Base-by-base conservation (phyloP, 2,329 filamentous ascomycete species). In the Celoporthe dispersa region DNA sequence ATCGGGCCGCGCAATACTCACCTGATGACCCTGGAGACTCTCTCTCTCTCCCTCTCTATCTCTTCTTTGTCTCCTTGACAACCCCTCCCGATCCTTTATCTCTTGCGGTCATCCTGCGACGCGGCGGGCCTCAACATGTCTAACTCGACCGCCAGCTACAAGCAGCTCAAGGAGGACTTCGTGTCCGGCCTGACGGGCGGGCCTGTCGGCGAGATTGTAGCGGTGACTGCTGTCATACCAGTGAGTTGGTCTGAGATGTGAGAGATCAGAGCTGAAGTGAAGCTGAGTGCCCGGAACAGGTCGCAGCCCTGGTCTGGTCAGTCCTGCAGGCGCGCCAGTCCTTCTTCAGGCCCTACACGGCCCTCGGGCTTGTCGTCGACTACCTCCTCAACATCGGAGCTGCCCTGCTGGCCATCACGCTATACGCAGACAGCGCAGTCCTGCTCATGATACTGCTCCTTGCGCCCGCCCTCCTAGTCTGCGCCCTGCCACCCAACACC, bases 101-200 rank as follows among this genome's bases (percentile, higher is more conserved):
- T 59, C 64, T 62, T 70, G 62, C 64, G 28, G 31, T 66, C 44
- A 31, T 41, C 48, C 68, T 66, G 37, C 41, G 63, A 72, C 68
- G 59, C 61, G 35, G 65, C 62, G 25, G 37, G 39, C 51, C 41
- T 44, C 71, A 66, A 66, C 61, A 75, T 76, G 72, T 74, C 79
- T 73, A 79, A 79, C 71, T 80, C 77, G 76, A 79, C 82, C 62
- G 80, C 81, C 70, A 91, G 86, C 81, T 97, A 98, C 85, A 99
- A 98, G 83, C 88, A 92, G 77, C 86, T 92, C 75, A 99, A 99
- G 84, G 94, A 97, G 84, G 94, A 94, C 78, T 97, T 97, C 80
- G 96, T 99, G 77, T 97, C 95, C 68, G 93, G 94, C 79, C 88
- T 97, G 39, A 90, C 91, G 8, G 96, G 96, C 55, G 94, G 96